Evolutionary conservation across 441 rosid genomes (phyloP).

Genomic region (Daphne laureola): DNA sequence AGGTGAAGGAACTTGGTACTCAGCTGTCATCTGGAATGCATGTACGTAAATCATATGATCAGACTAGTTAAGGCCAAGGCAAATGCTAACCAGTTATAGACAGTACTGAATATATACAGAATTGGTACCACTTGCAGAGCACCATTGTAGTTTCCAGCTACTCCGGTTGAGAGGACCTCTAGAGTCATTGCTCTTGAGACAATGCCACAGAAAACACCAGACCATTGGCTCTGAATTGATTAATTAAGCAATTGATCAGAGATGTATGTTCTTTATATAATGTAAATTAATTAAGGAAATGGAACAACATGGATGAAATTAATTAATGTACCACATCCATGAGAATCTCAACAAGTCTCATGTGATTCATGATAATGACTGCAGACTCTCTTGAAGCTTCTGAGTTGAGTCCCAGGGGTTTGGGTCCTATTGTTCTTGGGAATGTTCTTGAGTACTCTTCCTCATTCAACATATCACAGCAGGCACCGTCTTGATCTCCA

Average conservation of each 20-base stretch:
- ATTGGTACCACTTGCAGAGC: slow-evolving; percentile 89
- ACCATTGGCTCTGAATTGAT: slow-evolving; percentile 63
- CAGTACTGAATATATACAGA: not conserved
- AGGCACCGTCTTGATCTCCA: slow-evolving; percentile 34
- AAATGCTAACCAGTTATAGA: too few species aligned
- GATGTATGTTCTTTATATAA: too few species aligned
- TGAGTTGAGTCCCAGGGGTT: slow-evolving; percentile 60
- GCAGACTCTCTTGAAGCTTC: slow-evolving; percentile 89
- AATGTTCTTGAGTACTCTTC: slow-evolving; percentile 73
- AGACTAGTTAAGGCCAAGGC: too few species aligned
- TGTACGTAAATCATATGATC: too few species aligned
- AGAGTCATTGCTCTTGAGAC: slow-evolving; percentile 85
- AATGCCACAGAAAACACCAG: slow-evolving; percentile 73
- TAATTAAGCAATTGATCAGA: not conserved
- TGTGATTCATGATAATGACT: slow-evolving; percentile 80
- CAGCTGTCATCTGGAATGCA: slow-evolving; percentile 76
- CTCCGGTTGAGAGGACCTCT: slow-evolving; percentile 91
- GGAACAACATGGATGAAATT: not conserved
- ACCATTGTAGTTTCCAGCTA: slow-evolving; percentile 95
- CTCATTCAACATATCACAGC: slow-evolving; percentile 47
- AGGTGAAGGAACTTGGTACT: slow-evolving; percentile 92
- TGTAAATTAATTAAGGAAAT: too few species aligned
- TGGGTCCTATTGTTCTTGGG: slow-evolving; percentile 74
- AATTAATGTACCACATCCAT: slow-evolving; percentile 93
- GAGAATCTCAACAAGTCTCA: slow-evolving; percentile 89